Evolutionary conservation across 148 eudicot genomes (phyloP), one percentile per base, ranked within the genome.

Genomic region (Selenicereus undatus): DNA sequence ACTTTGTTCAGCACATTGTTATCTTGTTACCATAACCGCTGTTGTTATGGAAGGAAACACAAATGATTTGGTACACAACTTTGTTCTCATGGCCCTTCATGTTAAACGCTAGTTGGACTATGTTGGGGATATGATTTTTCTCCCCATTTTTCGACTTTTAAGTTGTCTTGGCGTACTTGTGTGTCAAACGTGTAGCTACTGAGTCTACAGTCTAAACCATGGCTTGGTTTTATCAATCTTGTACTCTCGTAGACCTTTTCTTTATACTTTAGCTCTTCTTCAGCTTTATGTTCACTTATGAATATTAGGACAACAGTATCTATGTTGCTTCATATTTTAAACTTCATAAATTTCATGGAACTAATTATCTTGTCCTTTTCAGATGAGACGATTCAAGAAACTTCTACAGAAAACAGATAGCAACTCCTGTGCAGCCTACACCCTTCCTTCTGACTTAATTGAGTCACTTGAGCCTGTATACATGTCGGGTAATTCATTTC

Each of bases 331-430:
- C 17, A 12, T 12, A 66, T 62, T 7, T 8, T 62, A 62, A 66
- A 11, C 26, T 66, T 66, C 35, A 27, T 66, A 66, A 52, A 42
- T 8, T 20, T 64, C 50, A 48, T 81, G 9, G 21, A n/a, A 52
- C 16, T 81, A 66, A 12, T 73, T 73, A 21, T 17, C 20, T 71
- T 21, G 69, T 66, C 71, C 9, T 87, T 7, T 87, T 85, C 91
- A 96, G 99, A 93, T 87, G 69, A 86, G 81, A 78, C 76, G 86
- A 78, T 93, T 96, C 86, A 89, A 86, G 82, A 89, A 84, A 85
- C 74, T 93, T 76, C 78, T 91, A 75, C 89, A 84, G 81, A 95
- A 93, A 88, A 97, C 95, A 79, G 95, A 86, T 71, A 87, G 83
- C 77, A 86, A 81, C 78, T 85, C 92, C 76, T 90, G 90, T 81